Evolutionary conservation across 2,329 filamentous ascomycete genomes (phyloP).

Genomic region (Aspergillus sp.): DNA sequence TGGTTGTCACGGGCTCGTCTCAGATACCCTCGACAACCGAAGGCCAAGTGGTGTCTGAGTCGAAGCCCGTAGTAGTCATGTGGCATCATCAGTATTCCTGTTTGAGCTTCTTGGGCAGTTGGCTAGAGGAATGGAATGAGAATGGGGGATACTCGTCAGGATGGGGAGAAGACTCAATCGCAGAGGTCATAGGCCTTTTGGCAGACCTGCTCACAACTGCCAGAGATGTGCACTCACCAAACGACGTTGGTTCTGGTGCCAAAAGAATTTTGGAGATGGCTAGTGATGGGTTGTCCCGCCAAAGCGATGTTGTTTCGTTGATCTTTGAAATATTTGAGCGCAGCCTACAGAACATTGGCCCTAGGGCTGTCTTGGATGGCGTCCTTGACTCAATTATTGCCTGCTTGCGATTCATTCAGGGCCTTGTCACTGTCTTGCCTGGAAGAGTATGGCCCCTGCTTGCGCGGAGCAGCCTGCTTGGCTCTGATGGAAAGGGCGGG

Average conservation of each 20-base stretch:
- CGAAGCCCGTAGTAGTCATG: conserved; percentile 64
- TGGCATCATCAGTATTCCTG: conserved; percentile 71
- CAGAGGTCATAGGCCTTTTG: conserved; percentile 67
- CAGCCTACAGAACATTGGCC: conserved; percentile 44
- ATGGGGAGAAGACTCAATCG: conserved; percentile 53
- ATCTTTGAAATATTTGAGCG: conserved; percentile 79
- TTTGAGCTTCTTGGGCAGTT: conserved; percentile 68
- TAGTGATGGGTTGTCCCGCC: conserved; percentile 40
- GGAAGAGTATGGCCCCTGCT: conserved; percentile 86
- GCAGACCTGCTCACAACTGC: conserved; percentile 56
- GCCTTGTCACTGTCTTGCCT: conserved; percentile 63
- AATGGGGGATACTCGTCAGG: conserved; percentile 45
- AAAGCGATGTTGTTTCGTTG: conserved; percentile 66
- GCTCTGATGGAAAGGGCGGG: conserved; percentile 65
- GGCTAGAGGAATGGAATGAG: conserved; percentile 43
- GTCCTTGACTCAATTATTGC: conserved; percentile 60
- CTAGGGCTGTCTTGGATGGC: conserved; percentile 55
- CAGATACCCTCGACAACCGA: conserved; percentile 32
- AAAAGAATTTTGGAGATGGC: conserved; percentile 43
- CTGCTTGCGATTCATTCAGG: conserved; percentile 72
- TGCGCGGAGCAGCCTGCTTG: conserved; percentile 69
- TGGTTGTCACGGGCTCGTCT: conserved; percentile 30
- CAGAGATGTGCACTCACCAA: conserved; percentile 17
- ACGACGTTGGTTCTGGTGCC: conserved; percentile 30
- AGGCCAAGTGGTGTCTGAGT: conserved; percentile 63